Percentiles rank a stretch among this genome's conserved stretches.
phyloP scores from a whole-genome alignment of 495 filamentous ascomycete genomes.

The Saxispiralis lemnorum region DNA sequence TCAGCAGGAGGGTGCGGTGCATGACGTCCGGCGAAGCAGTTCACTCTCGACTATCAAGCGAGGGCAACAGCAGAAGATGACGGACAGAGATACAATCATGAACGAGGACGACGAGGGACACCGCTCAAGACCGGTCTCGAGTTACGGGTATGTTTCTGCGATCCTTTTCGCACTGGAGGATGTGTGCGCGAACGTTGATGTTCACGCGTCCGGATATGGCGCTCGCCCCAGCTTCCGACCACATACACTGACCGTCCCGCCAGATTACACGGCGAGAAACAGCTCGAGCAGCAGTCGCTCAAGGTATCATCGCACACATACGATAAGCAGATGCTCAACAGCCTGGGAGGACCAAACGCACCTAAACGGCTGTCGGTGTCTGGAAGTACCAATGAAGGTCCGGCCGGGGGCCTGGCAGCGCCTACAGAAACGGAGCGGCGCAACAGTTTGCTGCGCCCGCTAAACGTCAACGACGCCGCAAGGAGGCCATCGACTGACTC shows the following conservation, averaged over 20 bases:
- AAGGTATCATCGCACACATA: conserved; percentile 52
- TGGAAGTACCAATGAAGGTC: too few species aligned
- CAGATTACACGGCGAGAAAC: conserved; percentile 43
- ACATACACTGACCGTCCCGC: conserved; percentile 9
- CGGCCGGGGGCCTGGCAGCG: conserved; percentile 3
- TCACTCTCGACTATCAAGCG: conserved; percentile 24
- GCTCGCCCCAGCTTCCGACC: conserved; percentile 6
- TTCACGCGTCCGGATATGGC: not conserved
- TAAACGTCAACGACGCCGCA: not conserved
- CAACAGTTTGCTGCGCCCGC: conserved; percentile 20
- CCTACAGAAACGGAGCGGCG: conserved; percentile 13
- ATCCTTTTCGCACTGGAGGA: not conserved
- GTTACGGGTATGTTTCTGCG: conserved; percentile 7
- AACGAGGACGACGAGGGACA: conserved; percentile 33
- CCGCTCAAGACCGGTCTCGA: conserved; percentile 1
- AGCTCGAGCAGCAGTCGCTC: conserved; percentile 38
- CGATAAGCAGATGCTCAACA: conserved; percentile 62
- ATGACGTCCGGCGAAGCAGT: conserved; percentile 20
- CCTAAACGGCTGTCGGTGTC: conserved; percentile 28
- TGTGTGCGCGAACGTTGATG: not conserved
- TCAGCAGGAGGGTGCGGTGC: conserved; percentile 20
- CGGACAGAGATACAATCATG: conserved; percentile 11
- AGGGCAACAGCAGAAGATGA: conserved; percentile 11
- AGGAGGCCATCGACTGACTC: conserved; percentile 16
- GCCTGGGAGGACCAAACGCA: conserved; percentile 47